These are phyloP conservation scores for Escovopsis weberi DNA, from an alignment of 2,329 filamentous ascomycete species.

Conservation along the genomic window DNA sequence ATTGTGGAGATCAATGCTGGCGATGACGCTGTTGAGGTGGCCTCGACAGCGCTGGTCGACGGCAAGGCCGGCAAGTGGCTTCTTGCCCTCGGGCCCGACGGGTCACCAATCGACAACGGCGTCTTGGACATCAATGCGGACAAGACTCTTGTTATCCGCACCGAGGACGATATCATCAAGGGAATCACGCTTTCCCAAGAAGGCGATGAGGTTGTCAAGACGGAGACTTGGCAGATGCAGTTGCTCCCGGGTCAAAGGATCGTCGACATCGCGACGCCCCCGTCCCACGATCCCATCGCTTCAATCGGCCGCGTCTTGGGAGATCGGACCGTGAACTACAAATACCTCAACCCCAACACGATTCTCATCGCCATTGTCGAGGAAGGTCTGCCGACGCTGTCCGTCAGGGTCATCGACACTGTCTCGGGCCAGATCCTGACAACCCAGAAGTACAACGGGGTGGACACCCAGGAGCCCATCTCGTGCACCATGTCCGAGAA, in stretches of 20 bases:
- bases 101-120: constrained; percentile 30
- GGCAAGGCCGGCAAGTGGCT: constrained; percentile 37
- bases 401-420: constrained; percentile 70
- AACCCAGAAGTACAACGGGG: constrained; percentile 52
- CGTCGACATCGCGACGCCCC: constrained; percentile 49
- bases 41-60: constrained; percentile 36
- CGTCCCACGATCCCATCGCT: constrained; percentile 71
- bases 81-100: constrained; percentile 36
- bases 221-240: constrained; percentile 58
- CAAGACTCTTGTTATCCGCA: constrained; percentile 40
- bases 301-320: constrained; percentile 91
- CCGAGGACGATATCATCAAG: constrained; percentile 33
- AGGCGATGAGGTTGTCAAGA: constrained; percentile 25
- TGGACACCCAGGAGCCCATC: constrained; percentile 62
- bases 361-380: constrained; percentile 59
- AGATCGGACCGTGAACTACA: constrained; percentile 88
- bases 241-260: constrained; percentile 54
- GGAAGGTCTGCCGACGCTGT: constrained; percentile 42
- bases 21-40: constrained; percentile 8
- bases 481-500: constrained; percentile 78
- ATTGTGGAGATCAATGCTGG: constrained; percentile 25
- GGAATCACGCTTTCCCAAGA: constrained; percentile 37
- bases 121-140: constrained; percentile 31
- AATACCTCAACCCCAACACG: constrained; percentile 84
- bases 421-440: constrained; percentile 71